These are phyloP conservation scores for Penicillium sp. DNA, from an alignment of 2,329 filamentous ascomycete genomes.

Conservation along the genomic window DNA sequence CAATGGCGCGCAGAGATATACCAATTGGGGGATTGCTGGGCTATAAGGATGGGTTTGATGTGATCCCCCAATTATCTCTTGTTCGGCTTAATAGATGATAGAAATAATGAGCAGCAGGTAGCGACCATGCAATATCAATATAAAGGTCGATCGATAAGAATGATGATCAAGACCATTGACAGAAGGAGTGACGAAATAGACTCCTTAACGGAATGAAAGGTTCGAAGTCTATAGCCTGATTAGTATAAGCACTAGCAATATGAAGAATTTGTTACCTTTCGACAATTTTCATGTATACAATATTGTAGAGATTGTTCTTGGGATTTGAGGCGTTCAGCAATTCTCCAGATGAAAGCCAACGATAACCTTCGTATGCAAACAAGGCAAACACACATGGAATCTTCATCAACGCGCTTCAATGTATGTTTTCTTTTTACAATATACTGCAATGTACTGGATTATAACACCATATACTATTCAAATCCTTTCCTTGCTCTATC, in stretches of 20 bases:
- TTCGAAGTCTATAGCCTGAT: background rate
- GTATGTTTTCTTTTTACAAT: background rate
- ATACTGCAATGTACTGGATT: background rate
- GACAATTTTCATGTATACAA: background rate
- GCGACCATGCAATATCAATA: background rate
- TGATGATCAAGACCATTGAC: background rate
- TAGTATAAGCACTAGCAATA: background rate
- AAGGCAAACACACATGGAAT: background rate
- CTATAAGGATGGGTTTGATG: background rate
- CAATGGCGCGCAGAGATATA: background rate
- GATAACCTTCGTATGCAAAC: background rate
- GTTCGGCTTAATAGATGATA: background rate
- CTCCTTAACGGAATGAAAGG: too few species aligned
- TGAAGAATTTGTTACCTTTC: background rate
- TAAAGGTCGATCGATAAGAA: background rate
- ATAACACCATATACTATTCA: background rate
- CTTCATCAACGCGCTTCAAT: background rate
- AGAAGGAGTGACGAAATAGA: background rate
- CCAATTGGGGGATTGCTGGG: background rate
- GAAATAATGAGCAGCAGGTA: background rate
- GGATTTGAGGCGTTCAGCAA: background rate
- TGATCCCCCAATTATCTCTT: background rate
- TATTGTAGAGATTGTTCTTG: background rate
- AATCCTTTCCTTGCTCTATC: background rate
- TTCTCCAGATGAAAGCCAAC: background rate